Percentiles rank a stretch among this genome's conserved stretches.
Conservation (phyloP, 805 yeast species). For the Kregervanrija fluxuum region DNA sequence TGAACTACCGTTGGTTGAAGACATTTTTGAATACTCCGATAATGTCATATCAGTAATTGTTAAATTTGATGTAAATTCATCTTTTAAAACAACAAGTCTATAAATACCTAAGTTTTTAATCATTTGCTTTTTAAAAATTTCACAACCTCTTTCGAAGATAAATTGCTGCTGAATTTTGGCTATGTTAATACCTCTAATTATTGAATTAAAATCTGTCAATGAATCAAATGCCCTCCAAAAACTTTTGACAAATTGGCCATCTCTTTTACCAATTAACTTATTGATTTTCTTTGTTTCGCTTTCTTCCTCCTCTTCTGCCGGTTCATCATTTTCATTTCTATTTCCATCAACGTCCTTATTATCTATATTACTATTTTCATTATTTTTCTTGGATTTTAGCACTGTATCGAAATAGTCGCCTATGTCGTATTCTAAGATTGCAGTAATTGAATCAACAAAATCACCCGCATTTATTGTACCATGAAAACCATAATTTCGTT, state of each 20-base stretch:
- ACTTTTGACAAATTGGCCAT: constrained; percentile 28
- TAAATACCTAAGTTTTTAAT: constrained; percentile 75
- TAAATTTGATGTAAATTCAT: constrained; percentile 34
- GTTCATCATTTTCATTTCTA: constrained; percentile 5
- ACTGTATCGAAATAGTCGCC: constrained; percentile 19
- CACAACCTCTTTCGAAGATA: constrained; percentile 81
- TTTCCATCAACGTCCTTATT: constrained; percentile 20
- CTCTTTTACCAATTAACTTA: constrained; percentile 21
- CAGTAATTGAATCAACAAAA: constrained; percentile 82
- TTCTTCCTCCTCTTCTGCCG: constrained; percentile 4
- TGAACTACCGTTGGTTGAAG: constrained; percentile 3
- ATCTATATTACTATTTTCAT: background rate
- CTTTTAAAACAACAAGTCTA: constrained; percentile 81
- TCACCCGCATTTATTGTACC: constrained; percentile 90
- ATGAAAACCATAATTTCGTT: constrained; percentile 78
- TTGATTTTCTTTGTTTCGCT: constrained; percentile 25
- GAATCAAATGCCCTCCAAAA: constrained; percentile 59
- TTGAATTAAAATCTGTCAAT: constrained; percentile 39
- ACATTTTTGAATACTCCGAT: constrained; percentile 3
- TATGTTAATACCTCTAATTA: constrained; percentile 65
- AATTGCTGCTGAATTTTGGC: constrained; percentile 82
- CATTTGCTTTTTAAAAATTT: constrained; percentile 75
- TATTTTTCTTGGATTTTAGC: constrained; percentile 1
- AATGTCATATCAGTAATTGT: constrained; percentile 12
- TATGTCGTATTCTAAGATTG: constrained; percentile 64